These are phyloP conservation scores for Metarhizium album DNA, from an alignment of 2,329 filamentous ascomycete genomes.

Conservation along the genomic window DNA sequence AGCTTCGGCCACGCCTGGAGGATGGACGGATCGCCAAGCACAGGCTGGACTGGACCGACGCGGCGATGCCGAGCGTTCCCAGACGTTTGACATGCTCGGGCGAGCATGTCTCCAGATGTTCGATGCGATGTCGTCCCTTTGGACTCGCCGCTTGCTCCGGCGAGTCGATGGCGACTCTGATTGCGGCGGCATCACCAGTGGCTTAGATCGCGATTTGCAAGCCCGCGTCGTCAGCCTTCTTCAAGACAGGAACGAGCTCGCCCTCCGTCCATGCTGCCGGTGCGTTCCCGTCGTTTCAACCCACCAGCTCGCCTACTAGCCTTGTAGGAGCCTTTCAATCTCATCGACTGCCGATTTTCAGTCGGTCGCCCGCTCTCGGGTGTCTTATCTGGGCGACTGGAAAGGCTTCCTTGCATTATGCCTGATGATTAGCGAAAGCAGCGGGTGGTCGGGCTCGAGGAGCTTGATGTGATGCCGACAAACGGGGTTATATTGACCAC, in stretches of 20 bases:
- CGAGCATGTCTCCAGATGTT: slow-evolving; percentile 50
- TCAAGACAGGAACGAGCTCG: slow-evolving; percentile 37
- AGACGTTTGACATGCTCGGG: slow-evolving; percentile 44
- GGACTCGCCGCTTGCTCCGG: slow-evolving; percentile 29
- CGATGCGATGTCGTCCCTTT: slow-evolving; percentile 45
- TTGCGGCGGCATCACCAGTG: slow-evolving; percentile 50
- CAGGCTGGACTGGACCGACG: slow-evolving; percentile 36
- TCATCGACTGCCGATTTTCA: too few species aligned
- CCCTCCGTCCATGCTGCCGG: slow-evolving; percentile 43
- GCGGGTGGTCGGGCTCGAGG: too few species aligned
- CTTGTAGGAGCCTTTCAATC: too few species aligned
- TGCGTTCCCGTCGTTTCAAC: slow-evolving; percentile 25
- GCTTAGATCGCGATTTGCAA: slow-evolving; percentile 53
- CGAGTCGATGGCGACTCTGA: slow-evolving; percentile 43
- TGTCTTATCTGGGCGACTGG: too few species aligned
- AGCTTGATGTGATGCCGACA: too few species aligned
- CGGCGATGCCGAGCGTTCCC: slow-evolving; percentile 45
- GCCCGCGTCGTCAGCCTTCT: slow-evolving; percentile 37
- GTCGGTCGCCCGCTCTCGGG: too few species aligned
- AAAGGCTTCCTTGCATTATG: too few species aligned
- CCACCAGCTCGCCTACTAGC: too few species aligned
- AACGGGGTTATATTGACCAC: too few species aligned
- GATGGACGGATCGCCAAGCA: slow-evolving; percentile 46
- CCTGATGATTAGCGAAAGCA: too few species aligned
- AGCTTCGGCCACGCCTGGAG: slow-evolving; percentile 48